A percentile compares a stretch with the other conserved stretches of the same genome.
Conservation (phyloP, 495 filamentous ascomycete species). For the Lophiostoma macrostomum region DNA sequence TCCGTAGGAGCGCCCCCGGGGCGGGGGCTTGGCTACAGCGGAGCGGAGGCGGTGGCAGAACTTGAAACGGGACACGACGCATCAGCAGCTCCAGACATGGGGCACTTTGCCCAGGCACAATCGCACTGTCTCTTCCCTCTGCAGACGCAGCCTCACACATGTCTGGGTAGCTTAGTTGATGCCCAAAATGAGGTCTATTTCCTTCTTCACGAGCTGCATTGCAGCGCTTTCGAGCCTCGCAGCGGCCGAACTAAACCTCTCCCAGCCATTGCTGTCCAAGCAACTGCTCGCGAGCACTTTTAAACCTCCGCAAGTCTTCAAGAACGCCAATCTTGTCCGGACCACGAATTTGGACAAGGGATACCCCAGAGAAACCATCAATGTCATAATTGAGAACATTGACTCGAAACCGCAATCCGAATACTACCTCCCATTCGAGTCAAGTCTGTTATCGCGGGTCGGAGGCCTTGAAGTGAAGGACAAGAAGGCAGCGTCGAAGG, state of each 20-base stretch:
- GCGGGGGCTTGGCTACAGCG: conserved; percentile 26
- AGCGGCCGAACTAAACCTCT: conserved; percentile 41
- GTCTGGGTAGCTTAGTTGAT: conserved; percentile 24
- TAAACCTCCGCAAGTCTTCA: conserved; percentile 84
- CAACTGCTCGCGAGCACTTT: conserved; percentile 66
- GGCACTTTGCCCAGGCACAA: too few relatives aligned
- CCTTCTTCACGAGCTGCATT: conserved; percentile 33
- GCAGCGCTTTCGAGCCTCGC: conserved; percentile 29
- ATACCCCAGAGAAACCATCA: conserved; percentile 84
- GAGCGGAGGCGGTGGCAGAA: conserved; percentile 22
- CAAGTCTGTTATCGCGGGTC: conserved; percentile 66
- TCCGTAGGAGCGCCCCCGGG: not conserved
- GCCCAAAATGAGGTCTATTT: conserved; percentile 39
- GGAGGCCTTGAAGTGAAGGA: conserved; percentile 88
- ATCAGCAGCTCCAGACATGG: conserved; percentile 19
- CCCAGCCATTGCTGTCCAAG: conserved; percentile 45
- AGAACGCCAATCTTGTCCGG: conserved; percentile 86
- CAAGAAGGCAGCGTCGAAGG: conserved; percentile 70
- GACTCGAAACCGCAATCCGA: conserved; percentile 71
- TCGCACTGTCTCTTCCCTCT: too few relatives aligned
- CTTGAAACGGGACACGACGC: conserved; percentile 32
- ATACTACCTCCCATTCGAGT: conserved; percentile 84
- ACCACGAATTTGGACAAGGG: conserved; percentile 89
- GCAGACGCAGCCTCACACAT: conserved; percentile 23
- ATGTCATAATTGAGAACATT: conserved; percentile 89